Evolutionary conservation across 1,139 yeast species (phyloP), one percentile per base, ranked within the genome.

Genomic region (Magnusiomyces tetraspermus): DNA sequence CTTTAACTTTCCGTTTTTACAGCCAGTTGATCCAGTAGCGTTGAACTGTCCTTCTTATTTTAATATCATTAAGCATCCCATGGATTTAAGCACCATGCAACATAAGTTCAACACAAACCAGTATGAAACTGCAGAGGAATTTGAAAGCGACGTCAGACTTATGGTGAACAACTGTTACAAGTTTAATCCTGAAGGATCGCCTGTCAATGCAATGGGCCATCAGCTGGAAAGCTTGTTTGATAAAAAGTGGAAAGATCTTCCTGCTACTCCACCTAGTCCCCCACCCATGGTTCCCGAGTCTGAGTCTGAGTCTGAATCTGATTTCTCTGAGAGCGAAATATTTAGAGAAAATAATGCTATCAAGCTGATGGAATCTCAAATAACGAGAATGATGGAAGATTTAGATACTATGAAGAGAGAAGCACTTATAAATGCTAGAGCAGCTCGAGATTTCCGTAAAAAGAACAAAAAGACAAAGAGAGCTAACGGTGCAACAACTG

Each of bases 1-100:
- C 51, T 83, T 84, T 65, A 83, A 92, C 59, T 92, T 84, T 70
- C 97, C 98, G 36, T 92, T 92, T 64, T 72, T 92, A 63, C 84
- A 79, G 56, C 98, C 99, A 0, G 98, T 92, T 48, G 98, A 94
- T 67, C 92, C 97, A 0, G 89, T 89, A 36, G 96, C 96, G 10
- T 77, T 90, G 63, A 89, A 88, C 64, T 84, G 95, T 60, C 98
- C 98, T 36, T 82, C 89, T 50, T 92, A 94, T 69, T 77, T 78
- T 62, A 92, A 90, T 59, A 73, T 88, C 55, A 83, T 92, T 55
- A 88, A 87, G 68, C 79, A 82, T 61, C 98, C 99, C 55, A 94
- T 92, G 98, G 99, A 92, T 70, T 76, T 92, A 61, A 82, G 94
- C 45, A 89, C 97, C 0, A 78, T 92, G 55, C 84, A 83, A 62